Evolutionary conservation across 2,329 filamentous ascomycete species (phyloP), one percentile per base, ranked within the genome.

Genomic region (Tolypocladium ophioglossoides): DNA sequence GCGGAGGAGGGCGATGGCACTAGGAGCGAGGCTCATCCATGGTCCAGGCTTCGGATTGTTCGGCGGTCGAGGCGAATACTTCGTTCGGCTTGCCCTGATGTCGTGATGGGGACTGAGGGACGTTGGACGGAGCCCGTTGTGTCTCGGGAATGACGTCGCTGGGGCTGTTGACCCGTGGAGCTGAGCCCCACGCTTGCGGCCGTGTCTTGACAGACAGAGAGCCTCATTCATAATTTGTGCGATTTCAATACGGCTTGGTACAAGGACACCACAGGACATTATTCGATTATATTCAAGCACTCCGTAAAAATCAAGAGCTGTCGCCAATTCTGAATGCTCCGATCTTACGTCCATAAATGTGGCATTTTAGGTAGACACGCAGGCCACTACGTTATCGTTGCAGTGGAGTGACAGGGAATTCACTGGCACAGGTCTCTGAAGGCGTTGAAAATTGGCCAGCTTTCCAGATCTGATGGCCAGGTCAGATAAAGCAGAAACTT

Each of bases 1-100:
- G 54, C 44, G 53, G 53, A 32, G 38, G 41, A 52, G 30, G 16
- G 35, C 22, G 50, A 49, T 40, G 20, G 51, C 30, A 52, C 57
- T 56, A 62, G 27, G 44, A 52, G 41, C 54, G 53, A 55, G 51
- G 52, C 50, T 54, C 40, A 52, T 59, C 60, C 63, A 63, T 64
- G 56, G 46, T 4, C 9, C 9, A 32, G 44, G 18, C 16, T 14
- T 47, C 16, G 27, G 44, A 2, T 27, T 12, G 44, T 18, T 22
- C 27, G 44, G 44, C 12, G 18, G 14, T 16, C 2, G 22, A 16
- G 40, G 40, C 20, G 18, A 9, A 9, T 47, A 20, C 24, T 9
- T 32, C 24, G 24, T 47, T 5, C 16, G 44, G 44, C 44, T 30
- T 18, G 44, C 24, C 24, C 44, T 27, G 22, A n/a, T 27, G 41